Base-by-base conservation (phyloP, 2,329 filamentous ascomycete genomes). In the Epichloe uncinata region DNA sequence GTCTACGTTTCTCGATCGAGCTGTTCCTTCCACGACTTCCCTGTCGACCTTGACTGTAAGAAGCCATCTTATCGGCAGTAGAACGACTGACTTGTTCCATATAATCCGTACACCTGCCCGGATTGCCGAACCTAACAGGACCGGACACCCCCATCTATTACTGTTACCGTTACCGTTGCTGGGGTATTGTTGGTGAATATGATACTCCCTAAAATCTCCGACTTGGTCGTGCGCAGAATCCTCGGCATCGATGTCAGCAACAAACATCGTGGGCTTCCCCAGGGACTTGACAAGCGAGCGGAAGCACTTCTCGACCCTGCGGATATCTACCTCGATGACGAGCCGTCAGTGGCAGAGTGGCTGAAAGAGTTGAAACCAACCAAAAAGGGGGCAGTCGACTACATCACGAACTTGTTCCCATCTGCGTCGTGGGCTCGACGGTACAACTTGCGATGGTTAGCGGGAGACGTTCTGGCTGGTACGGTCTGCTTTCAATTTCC, bases 401-500 rank as follows among this genome's bases (percentile, higher is more conserved):
- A 87, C 57, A 53, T 77, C 38, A 66, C 56, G 8, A 61, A 60
- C 22, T 53, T 73, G 1, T 86, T 89, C 57, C 85, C 85, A 0
- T 86, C 85, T 58, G 64, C 78, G 2, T 69, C 72, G 20, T 89
- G 85, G 85, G 82, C 88, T 49, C 63, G 66, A 20, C 73, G 79
- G 49, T 91, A 90, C 67, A 88, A 88, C 58, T 15, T 77, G 4
- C 77, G 79, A 64, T 90, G 86, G 86, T 67, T 89, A 8, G 60
- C 76, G 13, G 85, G 85, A 53, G 86, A 91, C 63, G 60, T 87
- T 42, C 75, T 88, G 53, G 85, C 86, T 50, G 85, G 84, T 70
- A 74, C 48, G 62, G 42, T 15, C n/a, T 13, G 15, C 26, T 30
- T 30, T 30, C 26, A 30, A 30, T 30, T 8, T 11, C 26, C 26